Conservation (phyloP, 768 basidiomycete species). For the Mycena indigotica region DNA sequence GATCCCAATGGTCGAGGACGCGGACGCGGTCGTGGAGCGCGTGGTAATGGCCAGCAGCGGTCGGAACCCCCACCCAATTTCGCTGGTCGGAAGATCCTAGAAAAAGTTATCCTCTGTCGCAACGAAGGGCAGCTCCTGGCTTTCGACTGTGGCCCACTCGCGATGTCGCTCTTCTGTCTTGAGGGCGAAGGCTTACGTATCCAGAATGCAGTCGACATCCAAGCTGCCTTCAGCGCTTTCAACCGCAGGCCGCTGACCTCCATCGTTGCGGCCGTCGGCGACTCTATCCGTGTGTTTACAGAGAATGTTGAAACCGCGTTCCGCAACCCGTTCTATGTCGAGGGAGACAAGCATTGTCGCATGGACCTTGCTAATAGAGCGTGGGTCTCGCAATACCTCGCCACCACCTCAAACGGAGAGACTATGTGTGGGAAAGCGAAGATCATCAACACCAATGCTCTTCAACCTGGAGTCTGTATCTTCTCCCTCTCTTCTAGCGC, state of each 20-base stretch:
- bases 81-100: conserved; percentile 34
- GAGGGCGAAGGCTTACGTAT: conserved; percentile 40
- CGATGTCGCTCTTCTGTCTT: conserved; percentile 49
- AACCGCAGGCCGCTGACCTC: conserved; percentile 44
- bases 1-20: conserved; percentile 21
- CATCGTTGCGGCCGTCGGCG: conserved; percentile 45
- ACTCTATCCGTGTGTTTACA: conserved; percentile 36
- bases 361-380: conserved; percentile 47
- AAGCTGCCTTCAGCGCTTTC: conserved; percentile 47
- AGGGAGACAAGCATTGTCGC: conserved; percentile 29
- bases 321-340: conserved; percentile 37
- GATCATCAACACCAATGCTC: conserved; percentile 46
- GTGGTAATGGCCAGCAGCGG: neutral
- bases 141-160: conserved; percentile 56
- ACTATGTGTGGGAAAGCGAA: conserved; percentile 44
- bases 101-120: conserved; percentile 49
- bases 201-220: conserved; percentile 57
- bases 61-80: conserved; percentile 15
- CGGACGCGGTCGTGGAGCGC: conserved; percentile 8
- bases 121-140: conserved; percentile 47
- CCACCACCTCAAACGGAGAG: conserved; percentile 42
- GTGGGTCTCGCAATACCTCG: conserved; percentile 53
- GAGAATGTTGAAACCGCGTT: conserved; percentile 42
- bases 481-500: neutral
- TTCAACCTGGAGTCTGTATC: conserved; percentile 38